Conservation (phyloP, 345 rosid species). For the Physaria fendleri region DNA sequence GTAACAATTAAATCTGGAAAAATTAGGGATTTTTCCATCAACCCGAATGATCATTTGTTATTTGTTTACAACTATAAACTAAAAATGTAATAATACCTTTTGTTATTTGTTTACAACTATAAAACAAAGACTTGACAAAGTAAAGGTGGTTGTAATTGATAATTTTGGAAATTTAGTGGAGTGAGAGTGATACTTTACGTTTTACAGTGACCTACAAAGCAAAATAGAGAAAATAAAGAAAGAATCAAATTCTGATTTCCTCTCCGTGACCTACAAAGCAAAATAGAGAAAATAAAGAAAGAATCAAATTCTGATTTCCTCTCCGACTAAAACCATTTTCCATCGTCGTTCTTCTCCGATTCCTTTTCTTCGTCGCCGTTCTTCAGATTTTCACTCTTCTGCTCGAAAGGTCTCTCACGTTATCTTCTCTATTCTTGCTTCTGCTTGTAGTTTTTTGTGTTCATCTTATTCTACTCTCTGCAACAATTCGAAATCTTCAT, state of each 20-base stretch:
- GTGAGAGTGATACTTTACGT: not conserved
- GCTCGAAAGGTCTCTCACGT: slow-evolving; percentile 24
- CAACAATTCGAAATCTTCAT: slow-evolving; percentile 13
- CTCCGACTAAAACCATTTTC: slow-evolving; percentile 9
- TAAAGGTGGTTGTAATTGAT: too few species aligned
- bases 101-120: too few species aligned
- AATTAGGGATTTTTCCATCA: too few species aligned
- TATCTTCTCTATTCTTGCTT: not conserved
- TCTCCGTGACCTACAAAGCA: slow-evolving; percentile 8
- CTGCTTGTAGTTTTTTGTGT: not conserved
- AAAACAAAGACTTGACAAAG: too few species aligned
- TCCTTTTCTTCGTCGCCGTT: slow-evolving; percentile 23
- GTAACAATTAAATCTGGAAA: too few species aligned
- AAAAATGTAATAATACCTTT: too few species aligned
- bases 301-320: slow-evolving; percentile 19
- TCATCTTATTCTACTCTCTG: not conserved
- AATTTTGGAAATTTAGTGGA: too few species aligned
- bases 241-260: too few species aligned
- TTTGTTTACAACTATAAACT: too few species aligned
- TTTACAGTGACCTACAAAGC: too few species aligned
- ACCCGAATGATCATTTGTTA: too few species aligned
- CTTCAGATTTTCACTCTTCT: slow-evolving; percentile 30
- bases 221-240: too few species aligned
- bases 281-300: not conserved
- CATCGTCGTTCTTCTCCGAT: slow-evolving; percentile 21